These are phyloP conservation scores for Hypoxylon sp. DNA, from an alignment of 2,329 filamentous ascomycete species.

Conservation along the genomic window DNA sequence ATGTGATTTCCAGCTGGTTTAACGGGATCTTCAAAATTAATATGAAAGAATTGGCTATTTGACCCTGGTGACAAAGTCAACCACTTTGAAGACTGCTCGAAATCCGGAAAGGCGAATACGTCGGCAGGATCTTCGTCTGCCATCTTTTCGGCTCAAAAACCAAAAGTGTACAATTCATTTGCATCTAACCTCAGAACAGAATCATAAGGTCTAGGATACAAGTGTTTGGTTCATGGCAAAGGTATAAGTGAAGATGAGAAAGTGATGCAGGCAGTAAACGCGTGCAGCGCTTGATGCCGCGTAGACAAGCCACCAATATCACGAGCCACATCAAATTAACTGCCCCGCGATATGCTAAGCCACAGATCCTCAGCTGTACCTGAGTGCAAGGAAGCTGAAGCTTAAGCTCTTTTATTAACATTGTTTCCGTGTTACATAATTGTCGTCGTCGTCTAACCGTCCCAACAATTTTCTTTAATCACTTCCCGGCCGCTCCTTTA, in stretches of 20 bases:
- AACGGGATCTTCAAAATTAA: constrained; percentile 55
- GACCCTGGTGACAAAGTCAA: constrained; percentile 55
- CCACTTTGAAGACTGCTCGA: constrained; percentile 70
- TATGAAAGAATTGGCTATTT: constrained; percentile 62
- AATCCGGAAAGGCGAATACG: constrained; percentile 75
- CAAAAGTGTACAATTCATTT: constrained; percentile 39
- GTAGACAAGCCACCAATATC: constrained; percentile 5
- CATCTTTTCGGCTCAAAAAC: constrained; percentile 50
- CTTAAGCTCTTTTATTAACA: constrained; percentile 20
- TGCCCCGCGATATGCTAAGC: constrained; percentile 47
- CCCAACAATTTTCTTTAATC: neutral
- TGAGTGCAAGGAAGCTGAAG: constrained; percentile 13
- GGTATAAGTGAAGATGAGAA: constrained; percentile 6
- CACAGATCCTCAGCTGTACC: constrained; percentile 33
- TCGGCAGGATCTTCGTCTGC: constrained; percentile 64
- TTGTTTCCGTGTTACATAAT: neutral
- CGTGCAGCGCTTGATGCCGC: constrained; percentile 32
- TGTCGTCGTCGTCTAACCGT: neutral
- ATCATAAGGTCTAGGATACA: neutral
- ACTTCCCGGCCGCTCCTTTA: neutral
- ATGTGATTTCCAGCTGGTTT: constrained; percentile 22
- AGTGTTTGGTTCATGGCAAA: neutral
- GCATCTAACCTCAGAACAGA: neutral
- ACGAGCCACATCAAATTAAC: constrained; percentile 18
- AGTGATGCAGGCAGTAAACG: constrained; percentile 15